Evolutionary conservation across 2,329 filamentous ascomycete species (phyloP), one percentile per base, ranked within the genome.

Genomic region (Stylonectria norvegica): DNA sequence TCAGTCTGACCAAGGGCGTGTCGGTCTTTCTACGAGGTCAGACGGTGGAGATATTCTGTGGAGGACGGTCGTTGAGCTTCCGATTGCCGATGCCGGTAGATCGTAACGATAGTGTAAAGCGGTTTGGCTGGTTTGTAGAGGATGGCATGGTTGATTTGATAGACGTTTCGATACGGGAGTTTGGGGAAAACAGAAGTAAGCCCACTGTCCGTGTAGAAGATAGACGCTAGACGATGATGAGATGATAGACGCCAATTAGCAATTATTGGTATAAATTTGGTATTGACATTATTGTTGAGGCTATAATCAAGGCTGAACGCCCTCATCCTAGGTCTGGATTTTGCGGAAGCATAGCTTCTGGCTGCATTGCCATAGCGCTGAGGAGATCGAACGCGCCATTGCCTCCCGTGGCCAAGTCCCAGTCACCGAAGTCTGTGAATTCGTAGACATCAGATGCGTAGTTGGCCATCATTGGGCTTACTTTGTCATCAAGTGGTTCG

Each of bases 391-490:
- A 63, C 0, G 56, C 50, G 7, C 59, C 60, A 20, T 56, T 49
- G 3, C 48, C 50, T 6, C 47, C 52, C 2, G 38, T 50, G 8
- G 57, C 57, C 22, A 62, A 47, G 19, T 63, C 60, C 61, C 61
- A 63, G 35, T 60, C 59, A 5, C 60, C 61, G 40, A 63, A 60
- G 34, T 63, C 61, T 15, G 60, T 60, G 32, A 55, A 62, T 34
- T 60, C 57, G 33, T 57, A 56, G n/a, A 56, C 46, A 30, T 60
- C 59, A 4, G 52, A 33, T 11, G 49, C 40, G 36, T 57, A 54
- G 16, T 53, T 56, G 11, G 48, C 50, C 40, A 58, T 47, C 49
- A 57, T 49, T 0, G 60, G 55, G 45, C 53, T 61, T 20, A 57
- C 51, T 27, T 56, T 49, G 47, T 61, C 56, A 38, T 59, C 52